Conservation (phyloP, 441 rosid genomes). For the Pelargonium cotyledonis region DNA sequence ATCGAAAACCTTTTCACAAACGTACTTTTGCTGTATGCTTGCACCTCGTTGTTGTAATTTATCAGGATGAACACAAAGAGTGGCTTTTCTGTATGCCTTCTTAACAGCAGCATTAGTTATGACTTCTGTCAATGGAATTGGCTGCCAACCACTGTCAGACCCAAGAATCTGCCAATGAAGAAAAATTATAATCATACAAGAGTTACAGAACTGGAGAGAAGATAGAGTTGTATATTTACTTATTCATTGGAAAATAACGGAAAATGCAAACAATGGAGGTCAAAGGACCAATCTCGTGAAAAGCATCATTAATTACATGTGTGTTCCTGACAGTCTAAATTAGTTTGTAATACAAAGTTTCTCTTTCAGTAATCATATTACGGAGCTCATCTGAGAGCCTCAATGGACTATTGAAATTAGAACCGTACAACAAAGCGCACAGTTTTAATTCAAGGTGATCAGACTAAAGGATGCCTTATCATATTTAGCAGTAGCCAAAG, state of each 20-base stretch:
- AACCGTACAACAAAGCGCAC: not conserved
- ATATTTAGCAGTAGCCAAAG: not conserved
- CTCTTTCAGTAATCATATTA: not conserved
- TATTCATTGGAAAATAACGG: not conserved
- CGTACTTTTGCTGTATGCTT: conserved; percentile 77
- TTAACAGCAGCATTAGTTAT: conserved; percentile 90
- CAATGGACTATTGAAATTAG: not conserved
- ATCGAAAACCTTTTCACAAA: conserved; percentile 89
- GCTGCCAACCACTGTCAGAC: conserved; percentile 84
- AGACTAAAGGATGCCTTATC: too few species aligned
- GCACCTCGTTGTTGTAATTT: conserved; percentile 92
- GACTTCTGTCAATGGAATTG: conserved; percentile 84
- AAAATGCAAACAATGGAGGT: too few species aligned
- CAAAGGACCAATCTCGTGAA: not conserved
- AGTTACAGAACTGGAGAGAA: conserved; percentile 1
- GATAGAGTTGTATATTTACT: not conserved
- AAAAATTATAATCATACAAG: conserved; percentile 1
- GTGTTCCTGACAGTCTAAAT: not conserved
- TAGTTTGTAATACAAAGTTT: not conserved
- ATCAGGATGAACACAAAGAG: conserved; percentile 93
- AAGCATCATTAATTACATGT: not conserved
- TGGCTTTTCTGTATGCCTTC: conserved; percentile 92
- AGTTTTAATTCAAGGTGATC: not conserved
- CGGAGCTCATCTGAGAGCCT: not conserved
- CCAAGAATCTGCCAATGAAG: conserved; percentile 65